Evolutionary conservation across 371 early-diverging fungal species (phyloP), one percentile per base, ranked within the genome.

Genomic region (Haplosporangium sp.): DNA sequence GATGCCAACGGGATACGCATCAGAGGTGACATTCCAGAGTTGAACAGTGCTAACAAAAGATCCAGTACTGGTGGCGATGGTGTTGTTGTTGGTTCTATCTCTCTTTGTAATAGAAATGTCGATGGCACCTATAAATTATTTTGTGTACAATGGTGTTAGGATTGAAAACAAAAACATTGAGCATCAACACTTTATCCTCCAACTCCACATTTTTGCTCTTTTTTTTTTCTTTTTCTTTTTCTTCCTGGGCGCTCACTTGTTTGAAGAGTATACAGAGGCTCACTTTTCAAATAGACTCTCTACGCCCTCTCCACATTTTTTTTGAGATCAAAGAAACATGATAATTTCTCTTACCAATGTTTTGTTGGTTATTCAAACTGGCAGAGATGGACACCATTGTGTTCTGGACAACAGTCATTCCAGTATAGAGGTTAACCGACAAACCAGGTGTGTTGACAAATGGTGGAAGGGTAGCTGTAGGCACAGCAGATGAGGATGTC

Each of bases 371-470:
- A 2, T 0, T 8, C 27, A 79, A 34, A 39, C 56, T 60, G 62
- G 61, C 56, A 19, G 65, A 59, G 40, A 79, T 74, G 61, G 79
- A 63, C 38, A 79, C 38, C 53, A 47, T 65, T 15, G 71, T 52
- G 42, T 64, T 47, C 56, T 74, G 67, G 17, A 27, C n/a, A 38
- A 79, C 52, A 10, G 63, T 1, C 74, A 79, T 67, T 56, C 64
- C 67, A 13, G 65, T 47, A 39, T 45, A 74, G 35, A 63, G 58
- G n/a, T 27, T 20, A 39, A 79, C 69, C 19, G 37, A 5, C 48
- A 79, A 45, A n/a, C 74, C 79, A 1, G 74, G 71, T 2, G 79
- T 74, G 65, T 74, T 79, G 47, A 65, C 34, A 45, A 71, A 76
- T 9, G 65, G 6, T 3, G 77, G 63, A 3, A 6, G 65, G 3